Percentiles rank a stretch among this genome's conserved stretches.
Conservation (phyloP, 345 rosid genomes). For the Hevea brasiliensis region DNA sequence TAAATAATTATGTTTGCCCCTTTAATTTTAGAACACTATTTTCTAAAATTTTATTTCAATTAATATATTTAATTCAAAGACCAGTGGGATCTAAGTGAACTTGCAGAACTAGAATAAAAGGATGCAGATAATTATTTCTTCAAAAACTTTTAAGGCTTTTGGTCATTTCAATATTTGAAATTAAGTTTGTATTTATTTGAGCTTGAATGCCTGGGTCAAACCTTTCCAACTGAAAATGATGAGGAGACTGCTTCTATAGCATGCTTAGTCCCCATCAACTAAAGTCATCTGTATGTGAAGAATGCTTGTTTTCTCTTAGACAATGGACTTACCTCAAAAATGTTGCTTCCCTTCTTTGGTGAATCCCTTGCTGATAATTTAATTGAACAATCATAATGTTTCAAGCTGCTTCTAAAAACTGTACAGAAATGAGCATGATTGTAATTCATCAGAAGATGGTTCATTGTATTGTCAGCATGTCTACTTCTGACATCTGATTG, state of each 20-base stretch:
- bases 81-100: not conserved
- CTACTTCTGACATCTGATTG: not conserved
- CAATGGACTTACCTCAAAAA: not conserved
- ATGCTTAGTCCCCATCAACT: not conserved
- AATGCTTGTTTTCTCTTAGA: not conserved
- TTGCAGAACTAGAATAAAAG: not conserved
- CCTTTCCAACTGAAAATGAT: not conserved
- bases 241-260: not conserved
- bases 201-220: no score
- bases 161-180: slow-evolving; percentile 2
- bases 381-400: not conserved
- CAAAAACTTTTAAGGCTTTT: not conserved
- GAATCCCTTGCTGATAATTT: not conserved
- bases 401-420: not conserved
- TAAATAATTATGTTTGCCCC: no score
- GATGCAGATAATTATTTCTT: not conserved
- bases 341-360: not conserved
- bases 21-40: no score
- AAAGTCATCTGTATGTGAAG: not conserved
- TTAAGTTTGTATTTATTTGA: not conserved
- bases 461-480: not conserved
- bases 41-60: no score
- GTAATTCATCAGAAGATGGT: not conserved
- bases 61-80: not conserved
- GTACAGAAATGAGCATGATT: not conserved